These are phyloP conservation scores for Radiomyces spectabilis DNA, from an alignment of 192 early-diverging fungal genomes.

Conservation along the genomic window DNA sequence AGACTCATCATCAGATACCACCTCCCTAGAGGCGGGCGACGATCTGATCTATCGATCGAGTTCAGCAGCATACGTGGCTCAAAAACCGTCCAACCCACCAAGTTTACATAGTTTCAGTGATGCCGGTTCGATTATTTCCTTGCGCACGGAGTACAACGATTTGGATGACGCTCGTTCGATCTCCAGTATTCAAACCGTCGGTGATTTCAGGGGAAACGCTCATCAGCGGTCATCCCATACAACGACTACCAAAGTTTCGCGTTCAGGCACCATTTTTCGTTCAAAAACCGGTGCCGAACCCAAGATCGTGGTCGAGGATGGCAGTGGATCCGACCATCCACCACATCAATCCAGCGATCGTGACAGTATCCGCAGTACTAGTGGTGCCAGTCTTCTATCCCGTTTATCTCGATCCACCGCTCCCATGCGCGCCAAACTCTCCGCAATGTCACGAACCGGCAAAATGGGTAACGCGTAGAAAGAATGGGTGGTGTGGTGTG, in stretches of 20 bases:
- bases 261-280: slow-evolving; percentile 2
- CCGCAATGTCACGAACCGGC: slow-evolving; percentile 12
- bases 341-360: not conserved
- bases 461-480: slow-evolving; percentile 3
- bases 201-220: not conserved
- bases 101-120: slow-evolving; percentile 9
- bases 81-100: not conserved
- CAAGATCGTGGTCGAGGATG: not conserved
- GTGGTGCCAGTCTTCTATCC: slow-evolving; percentile 15
- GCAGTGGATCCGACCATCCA: not conserved
- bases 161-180: slow-evolving; percentile 18
- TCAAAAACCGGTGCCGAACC: not conserved
- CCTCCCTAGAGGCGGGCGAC: slow-evolving; percentile 3
- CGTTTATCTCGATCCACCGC: slow-evolving; percentile 25
- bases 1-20: not conserved
- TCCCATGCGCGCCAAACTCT: slow-evolving; percentile 26
- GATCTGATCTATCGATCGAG: slow-evolving; percentile 18
- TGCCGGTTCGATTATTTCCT: slow-evolving; percentile 13
- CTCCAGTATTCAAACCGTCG: slow-evolving; percentile 5
- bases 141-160: slow-evolving; percentile 19
- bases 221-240: not conserved
- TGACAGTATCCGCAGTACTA: not conserved
- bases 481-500: not conserved
- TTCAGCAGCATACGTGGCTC: not conserved
- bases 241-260: slow-evolving; percentile 4